These are phyloP conservation scores for Phytophthora pseudosyringae DNA, from an alignment of 352 stramenopile species.

Conservation along the genomic window DNA sequence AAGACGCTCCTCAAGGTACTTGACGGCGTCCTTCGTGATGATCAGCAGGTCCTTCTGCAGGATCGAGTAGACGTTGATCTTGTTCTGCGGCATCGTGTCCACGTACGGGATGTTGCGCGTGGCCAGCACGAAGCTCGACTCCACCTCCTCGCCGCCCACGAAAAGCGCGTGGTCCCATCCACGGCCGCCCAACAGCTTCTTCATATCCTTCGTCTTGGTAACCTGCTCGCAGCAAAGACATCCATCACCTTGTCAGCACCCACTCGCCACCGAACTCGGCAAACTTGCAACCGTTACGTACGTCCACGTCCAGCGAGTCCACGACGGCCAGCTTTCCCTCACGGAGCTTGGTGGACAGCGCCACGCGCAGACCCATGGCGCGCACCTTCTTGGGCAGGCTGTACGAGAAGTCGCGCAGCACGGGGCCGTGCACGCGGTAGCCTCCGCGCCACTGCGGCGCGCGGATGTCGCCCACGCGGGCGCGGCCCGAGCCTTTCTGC, in stretches of 20 bases:
- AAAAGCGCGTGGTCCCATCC: constrained; percentile 90
- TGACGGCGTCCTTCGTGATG: constrained; percentile 85
- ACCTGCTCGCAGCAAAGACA: constrained; percentile 43
- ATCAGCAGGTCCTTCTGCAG: constrained; percentile 89
- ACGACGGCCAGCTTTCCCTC: constrained; percentile 88
- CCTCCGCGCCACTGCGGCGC: constrained; percentile 87
- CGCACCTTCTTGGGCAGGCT: constrained; percentile 89
- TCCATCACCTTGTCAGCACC: not conserved
- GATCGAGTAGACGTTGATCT: constrained; percentile 93
- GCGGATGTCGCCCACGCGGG: constrained; percentile 88
- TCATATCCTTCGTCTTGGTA: constrained; percentile 90
- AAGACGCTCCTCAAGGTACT: constrained; percentile 89
- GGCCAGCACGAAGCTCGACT: constrained; percentile 79
- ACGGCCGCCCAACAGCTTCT: constrained; percentile 73
- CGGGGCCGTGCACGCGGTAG: constrained; percentile 84
- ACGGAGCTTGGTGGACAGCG: constrained; percentile 87
- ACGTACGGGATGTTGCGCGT: constrained; percentile 89
- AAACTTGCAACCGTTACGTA: constrained; percentile 35
- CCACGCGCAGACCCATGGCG: constrained; percentile 85
- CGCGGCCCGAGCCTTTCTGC: constrained; percentile 88
- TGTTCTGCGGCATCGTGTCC: constrained; percentile 83
- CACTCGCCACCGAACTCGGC: not conserved
- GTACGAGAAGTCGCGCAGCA: constrained; percentile 90
- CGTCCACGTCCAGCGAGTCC: constrained; percentile 76
- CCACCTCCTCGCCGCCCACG: constrained; percentile 76